Evolutionary conservation across 2,329 filamentous ascomycete species (phyloP), one percentile per base, ranked within the genome.

Genomic region (Ceratocystis eucalypticola): DNA sequence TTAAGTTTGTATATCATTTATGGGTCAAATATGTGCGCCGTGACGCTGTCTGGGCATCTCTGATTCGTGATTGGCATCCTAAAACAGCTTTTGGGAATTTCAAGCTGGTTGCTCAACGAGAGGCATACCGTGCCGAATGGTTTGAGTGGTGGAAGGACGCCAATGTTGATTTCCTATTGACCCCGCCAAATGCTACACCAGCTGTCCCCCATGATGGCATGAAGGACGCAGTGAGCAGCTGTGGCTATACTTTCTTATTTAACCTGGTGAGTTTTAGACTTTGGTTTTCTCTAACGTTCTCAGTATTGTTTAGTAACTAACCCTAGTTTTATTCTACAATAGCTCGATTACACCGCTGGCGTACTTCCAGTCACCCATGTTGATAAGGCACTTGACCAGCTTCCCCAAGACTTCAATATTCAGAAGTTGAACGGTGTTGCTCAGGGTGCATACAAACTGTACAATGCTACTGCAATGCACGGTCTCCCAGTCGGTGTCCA

Each of bases 171-270:
- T 86, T 92, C 70, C 81, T 96, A 70, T 76, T 96, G 44, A 85
- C 88, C 8, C 88, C 89, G n/a, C 91, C 87, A 0, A 96, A 96
- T 74, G 91, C 92, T 0, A 96, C 91, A 0, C 91, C 92, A 1
- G 92, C 92, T 0, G 84, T 96, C 2, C 91, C 91, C 0, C 91
- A 96, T 73, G 84, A 86, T 61, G 91, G 85, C 0, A 96, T 96
- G 91, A 84, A 84, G 70, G 86, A 93, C 71, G 90, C 90, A 2
- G 85, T 94, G 57, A 88, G 88, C 69, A 90, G 87, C 70, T 96
- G 92, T 72, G 91, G 91, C 0, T 96, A 97, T 73, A 96, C 92
- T 0, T 96, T 96, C 74, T 76, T 96, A 66, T 97, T 94, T 78
- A 96, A 96, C 71, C 70, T 96, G 72, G 87, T 89, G 77, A 75